Conservation (phyloP, 768 basidiomycete species). For the Dentipellis fragilis region DNA sequence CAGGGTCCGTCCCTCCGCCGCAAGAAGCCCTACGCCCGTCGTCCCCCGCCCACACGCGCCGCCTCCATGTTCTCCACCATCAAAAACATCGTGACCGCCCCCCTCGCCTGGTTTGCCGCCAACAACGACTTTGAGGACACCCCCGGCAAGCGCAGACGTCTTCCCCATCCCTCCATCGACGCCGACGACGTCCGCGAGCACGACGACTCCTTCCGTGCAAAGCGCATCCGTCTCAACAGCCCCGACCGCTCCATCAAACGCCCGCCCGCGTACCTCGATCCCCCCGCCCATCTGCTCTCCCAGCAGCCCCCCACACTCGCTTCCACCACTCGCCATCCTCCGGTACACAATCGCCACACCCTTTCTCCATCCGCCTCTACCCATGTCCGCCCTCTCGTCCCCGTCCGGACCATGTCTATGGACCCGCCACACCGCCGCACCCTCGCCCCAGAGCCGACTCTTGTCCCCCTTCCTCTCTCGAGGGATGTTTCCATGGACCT, state of each 20-base stretch:
- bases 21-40: slow-evolving; percentile 11
- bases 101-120: slow-evolving; percentile 22
- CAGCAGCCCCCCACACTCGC: slow-evolving; percentile 2
- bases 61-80: slow-evolving; percentile 23
- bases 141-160: slow-evolving; percentile 24
- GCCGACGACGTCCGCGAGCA: not conserved
- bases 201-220: slow-evolving; percentile 7
- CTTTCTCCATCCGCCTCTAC: slow-evolving; percentile 9
- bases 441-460: slow-evolving; percentile 12
- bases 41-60: slow-evolving; percentile 17
- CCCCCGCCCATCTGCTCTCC: slow-evolving; percentile 10
- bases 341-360: slow-evolving; percentile 8
- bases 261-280: slow-evolving; percentile 8
- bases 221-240: slow-evolving; percentile 19
- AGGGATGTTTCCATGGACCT: slow-evolving; percentile 35
- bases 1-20: slow-evolving; percentile 8
- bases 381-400: slow-evolving; percentile 8
- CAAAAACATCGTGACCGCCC: slow-evolving; percentile 24
- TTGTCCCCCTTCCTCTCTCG: slow-evolving; percentile 24
- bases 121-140: slow-evolving; percentile 17
- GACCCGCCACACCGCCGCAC: slow-evolving; percentile 35
- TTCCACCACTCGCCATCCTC: slow-evolving; percentile 1
- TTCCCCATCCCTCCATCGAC: slow-evolving; percentile 3
- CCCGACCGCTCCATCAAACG: slow-evolving; percentile 1
- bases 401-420: slow-evolving; percentile 61